Evolutionary conservation across 345 rosid species (phyloP), one percentile per base, ranked within the genome.

Genomic region (Hypericum androsaemum): DNA sequence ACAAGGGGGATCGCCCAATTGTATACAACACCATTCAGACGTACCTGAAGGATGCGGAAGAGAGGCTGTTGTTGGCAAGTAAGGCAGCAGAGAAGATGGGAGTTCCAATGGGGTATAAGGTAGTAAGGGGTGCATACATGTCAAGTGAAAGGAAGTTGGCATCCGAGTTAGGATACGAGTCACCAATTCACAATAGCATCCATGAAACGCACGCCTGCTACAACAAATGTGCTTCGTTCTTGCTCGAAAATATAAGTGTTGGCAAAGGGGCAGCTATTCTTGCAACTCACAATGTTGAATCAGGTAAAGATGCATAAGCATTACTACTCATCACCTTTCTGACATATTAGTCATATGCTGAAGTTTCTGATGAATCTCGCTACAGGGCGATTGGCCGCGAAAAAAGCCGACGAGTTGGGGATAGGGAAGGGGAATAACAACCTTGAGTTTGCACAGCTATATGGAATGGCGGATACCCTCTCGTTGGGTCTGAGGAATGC

Each of bases 51-150:
- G 98, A 90, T 45, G 75, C 98, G 0, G 78, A 77, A 57, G 86
- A 82, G 39, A 73, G 98, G 54, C 22, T 90, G 58, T 58, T 69
- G 7, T 61, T 77, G 6, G 87, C 80, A 0, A 68, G 68, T 4
- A 54, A 58, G 56, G 76, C 79, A 5, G 89, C 96, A 0, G 74
- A 77, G 47, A 81, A 72, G 51, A 60, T 61, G 64, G 82, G 84
- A 14, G 67, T 90, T 32, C 72, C 80, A 0, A 65, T 82, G 77
- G 98, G 98, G 9, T 59, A 82, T 56, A 90, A 90, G 71, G 50
- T 90, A 8, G 98, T 90, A 4, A 74, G 98, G 37, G 98, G 98
- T 0, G 98, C 96, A 10, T 90, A 90, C 44, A 87, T 90, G 95
- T 64, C 83, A 0, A 77, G 82, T 5, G 98, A 87, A 65, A 60